phyloP scores from a whole-genome alignment of 768 basidiomycete species.

The Suillus fuscotomentosus region DNA sequence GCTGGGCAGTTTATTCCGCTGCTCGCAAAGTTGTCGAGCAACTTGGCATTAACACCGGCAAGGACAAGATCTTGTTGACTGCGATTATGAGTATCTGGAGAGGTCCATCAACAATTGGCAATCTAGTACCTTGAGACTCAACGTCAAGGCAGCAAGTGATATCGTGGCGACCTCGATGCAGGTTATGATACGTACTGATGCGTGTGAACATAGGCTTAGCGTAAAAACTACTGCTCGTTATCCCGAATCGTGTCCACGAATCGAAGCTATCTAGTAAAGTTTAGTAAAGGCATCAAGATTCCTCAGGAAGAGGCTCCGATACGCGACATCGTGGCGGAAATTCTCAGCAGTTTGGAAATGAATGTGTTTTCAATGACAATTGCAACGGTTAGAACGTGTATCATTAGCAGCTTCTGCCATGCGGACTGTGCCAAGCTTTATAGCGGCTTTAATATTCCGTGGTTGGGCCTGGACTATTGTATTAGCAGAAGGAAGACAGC shows the following conservation, averaged over 20 bases:
- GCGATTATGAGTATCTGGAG: not conserved
- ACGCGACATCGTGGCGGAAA: slow-evolving; percentile 33
- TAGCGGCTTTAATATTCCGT: not conserved
- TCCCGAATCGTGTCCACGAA: not conserved
- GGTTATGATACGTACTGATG: not conserved
- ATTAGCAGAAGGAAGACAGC: no score
- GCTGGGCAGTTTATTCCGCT: not conserved
- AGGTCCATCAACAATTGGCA: not conserved
- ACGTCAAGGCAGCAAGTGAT: not conserved
- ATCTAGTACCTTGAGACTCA: not conserved
- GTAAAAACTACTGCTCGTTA: not conserved
- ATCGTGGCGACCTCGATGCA: not conserved
- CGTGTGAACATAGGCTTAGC: not conserved
- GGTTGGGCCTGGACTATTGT: no score
- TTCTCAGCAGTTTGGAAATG: slow-evolving; percentile 29
- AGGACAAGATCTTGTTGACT: not conserved
- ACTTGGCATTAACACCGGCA: not conserved
- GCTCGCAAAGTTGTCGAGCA: not conserved
- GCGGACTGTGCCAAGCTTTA: not conserved
- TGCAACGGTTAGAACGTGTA: not conserved
- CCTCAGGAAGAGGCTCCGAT: slow-evolving; percentile 32
- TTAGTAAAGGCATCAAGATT: slow-evolving; percentile 14
- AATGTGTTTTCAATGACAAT: no score
- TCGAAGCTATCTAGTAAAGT: not conserved
- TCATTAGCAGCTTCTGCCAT: not conserved